Percentiles rank a stretch among this genome's conserved stretches.
phyloP scores from a whole-genome alignment of 768 basidiomycete genomes.

The Hysterangium stoloniferum region DNA sequence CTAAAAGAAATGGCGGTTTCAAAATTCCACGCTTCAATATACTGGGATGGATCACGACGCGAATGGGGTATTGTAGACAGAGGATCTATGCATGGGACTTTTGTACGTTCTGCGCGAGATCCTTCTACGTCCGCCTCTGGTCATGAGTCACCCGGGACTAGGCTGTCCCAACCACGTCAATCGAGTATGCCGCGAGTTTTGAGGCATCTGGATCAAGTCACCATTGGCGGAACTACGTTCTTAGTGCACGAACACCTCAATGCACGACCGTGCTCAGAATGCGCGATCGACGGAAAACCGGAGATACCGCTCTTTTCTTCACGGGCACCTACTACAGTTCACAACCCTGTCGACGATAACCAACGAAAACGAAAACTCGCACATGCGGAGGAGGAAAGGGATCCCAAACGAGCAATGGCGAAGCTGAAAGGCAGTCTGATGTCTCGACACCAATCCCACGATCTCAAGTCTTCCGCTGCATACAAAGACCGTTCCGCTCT shows the following conservation, averaged over 20 bases:
- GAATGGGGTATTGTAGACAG: slow-evolving; percentile 77
- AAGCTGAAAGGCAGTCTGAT: slow-evolving; percentile 59
- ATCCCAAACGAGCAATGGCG: slow-evolving; percentile 59
- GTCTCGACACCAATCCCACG: slow-evolving; percentile 31
- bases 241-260: slow-evolving; percentile 60
- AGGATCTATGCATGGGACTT: slow-evolving; percentile 83
- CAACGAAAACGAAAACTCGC: slow-evolving; percentile 21
- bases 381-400: slow-evolving; percentile 22
- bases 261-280: slow-evolving; percentile 53
- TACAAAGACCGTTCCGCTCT: slow-evolving; percentile 70
- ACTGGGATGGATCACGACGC: slow-evolving; percentile 50
- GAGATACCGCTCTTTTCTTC: slow-evolving; percentile 54
- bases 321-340: slow-evolving; percentile 17
- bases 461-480: not conserved
- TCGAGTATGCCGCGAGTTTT: slow-evolving; percentile 63
- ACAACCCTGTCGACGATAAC: slow-evolving; percentile 5
- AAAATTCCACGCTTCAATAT: slow-evolving; percentile 70
- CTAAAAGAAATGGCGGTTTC: slow-evolving; percentile 82
- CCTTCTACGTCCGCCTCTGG: slow-evolving; percentile 6
- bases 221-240: slow-evolving; percentile 66
- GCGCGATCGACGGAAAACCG: slow-evolving; percentile 41
- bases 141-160: slow-evolving; percentile 26
- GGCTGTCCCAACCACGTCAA: slow-evolving; percentile 56
- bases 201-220: slow-evolving; percentile 55
- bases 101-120: slow-evolving; percentile 30